Evolutionary conservation across 163 green algal species (phyloP), one percentile per base, ranked within the genome.

Genomic region (Trebouxiophyceae sp.): DNA sequence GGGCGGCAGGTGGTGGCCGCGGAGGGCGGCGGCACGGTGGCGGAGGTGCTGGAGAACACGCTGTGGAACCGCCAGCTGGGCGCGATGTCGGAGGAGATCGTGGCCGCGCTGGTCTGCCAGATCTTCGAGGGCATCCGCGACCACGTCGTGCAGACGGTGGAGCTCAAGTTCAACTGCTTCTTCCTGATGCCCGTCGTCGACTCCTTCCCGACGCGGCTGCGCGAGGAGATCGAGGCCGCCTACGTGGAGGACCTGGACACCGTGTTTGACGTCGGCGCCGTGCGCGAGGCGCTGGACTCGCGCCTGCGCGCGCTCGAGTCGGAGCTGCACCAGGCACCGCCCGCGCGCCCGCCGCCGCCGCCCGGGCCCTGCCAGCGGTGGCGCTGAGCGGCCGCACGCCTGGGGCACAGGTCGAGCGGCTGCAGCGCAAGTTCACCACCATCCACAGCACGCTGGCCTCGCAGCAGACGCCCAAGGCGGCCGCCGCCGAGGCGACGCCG

Each of bases 91-190:
- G 86, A 97, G 79, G 90, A 98, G 65, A 90, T 96, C 26, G 92
- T 98, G 26, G 78, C 80, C 2, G 84, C 87, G 27, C 84, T 97
- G 26, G 92, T 97, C 29, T 81, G 74, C 54, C 86, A 95, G 77
- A 91, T 95, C 60, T 95, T 93, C 66, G 80, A 86, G 57, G 88
- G 88, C 69, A 95, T 95, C 70, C 75, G 88, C 44, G 84, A 93
- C 72, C 81, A 93, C 71, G 80, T 92, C 65, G 84, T 95, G 34
- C 73, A 85, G 66, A 60, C 60, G 23, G 74, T 83, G 58, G 83
- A 91, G 77, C 79, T 91, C 58, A 92, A 95, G 85, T 97, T 97
- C 88, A 97, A 97, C 82, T 97, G 91, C 79, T 97, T 97, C 84
- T 97, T 97, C 86, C 82, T 97, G 39, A 97, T 98, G 91, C 90